These are phyloP conservation scores for Colletotrichum chrysophilum DNA, from an alignment of 2,329 filamentous ascomycete species.

Conservation along the genomic window DNA sequence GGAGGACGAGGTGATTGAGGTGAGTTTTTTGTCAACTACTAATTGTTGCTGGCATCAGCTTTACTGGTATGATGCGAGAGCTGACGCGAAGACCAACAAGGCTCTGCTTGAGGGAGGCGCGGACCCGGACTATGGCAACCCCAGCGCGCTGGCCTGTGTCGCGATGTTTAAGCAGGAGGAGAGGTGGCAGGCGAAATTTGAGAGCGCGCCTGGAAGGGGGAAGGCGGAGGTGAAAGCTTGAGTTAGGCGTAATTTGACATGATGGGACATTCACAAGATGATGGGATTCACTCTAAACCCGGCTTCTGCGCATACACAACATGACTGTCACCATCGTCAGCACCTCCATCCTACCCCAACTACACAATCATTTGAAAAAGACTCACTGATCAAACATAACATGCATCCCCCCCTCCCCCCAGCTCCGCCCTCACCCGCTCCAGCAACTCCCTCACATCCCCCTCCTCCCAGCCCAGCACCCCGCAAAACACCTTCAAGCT, in stretches of 20 bases:
- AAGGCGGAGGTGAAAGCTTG: conserved; percentile 33
- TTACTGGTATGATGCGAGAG: neutral
- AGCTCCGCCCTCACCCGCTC: neutral
- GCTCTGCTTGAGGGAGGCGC: conserved; percentile 56
- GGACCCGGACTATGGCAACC: conserved; percentile 57
- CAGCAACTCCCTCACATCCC: neutral
- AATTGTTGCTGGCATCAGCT: too few relatives aligned
- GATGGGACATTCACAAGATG: neutral
- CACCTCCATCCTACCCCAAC: too few relatives aligned
- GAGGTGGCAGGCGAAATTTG: conserved; percentile 55
- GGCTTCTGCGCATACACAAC: neutral
- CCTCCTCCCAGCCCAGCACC: conserved; percentile 27
- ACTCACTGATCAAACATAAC: neutral
- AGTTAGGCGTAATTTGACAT: neutral
- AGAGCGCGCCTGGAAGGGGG: conserved; percentile 51
- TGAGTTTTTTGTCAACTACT: conserved; percentile 26
- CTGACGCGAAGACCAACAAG: conserved; percentile 27
- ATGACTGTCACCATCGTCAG: neutral
- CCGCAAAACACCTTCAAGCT: conserved; percentile 31
- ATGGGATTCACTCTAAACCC: neutral
- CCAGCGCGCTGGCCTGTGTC: conserved; percentile 54
- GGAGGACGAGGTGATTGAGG: conserved; percentile 67
- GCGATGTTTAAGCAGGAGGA: conserved; percentile 58
- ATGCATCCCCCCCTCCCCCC: neutral
- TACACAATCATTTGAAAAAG: too few relatives aligned